Percentiles rank a stretch among this genome's conserved stretches.
These are phyloP conservation scores for Protoeuglena noctilucae DNA, from an alignment of 139 green algal genomes.

Conservation along the genomic window DNA sequence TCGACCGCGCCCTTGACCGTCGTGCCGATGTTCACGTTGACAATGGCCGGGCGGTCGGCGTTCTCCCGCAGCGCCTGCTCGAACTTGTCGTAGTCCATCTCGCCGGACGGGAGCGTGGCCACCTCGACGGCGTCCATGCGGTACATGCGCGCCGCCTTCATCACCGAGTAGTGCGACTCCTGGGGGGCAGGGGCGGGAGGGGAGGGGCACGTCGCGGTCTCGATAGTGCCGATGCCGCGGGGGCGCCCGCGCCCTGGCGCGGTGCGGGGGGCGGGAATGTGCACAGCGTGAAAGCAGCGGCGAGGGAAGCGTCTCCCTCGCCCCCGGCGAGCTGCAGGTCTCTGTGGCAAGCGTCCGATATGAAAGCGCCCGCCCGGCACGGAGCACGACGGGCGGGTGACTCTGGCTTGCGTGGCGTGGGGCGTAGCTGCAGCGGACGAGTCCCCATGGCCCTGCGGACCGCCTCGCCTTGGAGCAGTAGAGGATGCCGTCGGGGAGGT, in stretches of 20 bases:
- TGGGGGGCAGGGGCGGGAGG: no score
- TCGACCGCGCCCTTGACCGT: constrained; percentile 62
- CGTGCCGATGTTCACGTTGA: constrained; percentile 98
- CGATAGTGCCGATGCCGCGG: constrained; percentile 7
- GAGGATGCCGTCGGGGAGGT: constrained; percentile 70
- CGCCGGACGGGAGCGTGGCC: constrained; percentile 49
- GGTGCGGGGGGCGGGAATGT: no score
- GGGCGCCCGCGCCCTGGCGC: no score
- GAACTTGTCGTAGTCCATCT: constrained; percentile 88
- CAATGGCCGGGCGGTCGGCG: constrained; percentile 55
- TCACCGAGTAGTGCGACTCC: constrained; percentile 93
- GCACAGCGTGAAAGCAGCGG: no score
- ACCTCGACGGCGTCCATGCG: constrained; percentile 81
- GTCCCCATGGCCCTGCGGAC: no score
- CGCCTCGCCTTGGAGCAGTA: constrained; percentile 69
- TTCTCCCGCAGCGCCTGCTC: constrained; percentile 37
- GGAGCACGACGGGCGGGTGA: no score
- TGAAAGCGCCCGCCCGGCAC: no score
- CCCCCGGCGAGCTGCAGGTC: no score
- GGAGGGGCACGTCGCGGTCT: background rate
- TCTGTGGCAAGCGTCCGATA: no score
- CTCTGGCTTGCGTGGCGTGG: no score
- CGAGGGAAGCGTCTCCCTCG: no score
- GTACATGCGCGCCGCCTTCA: constrained; percentile 93
- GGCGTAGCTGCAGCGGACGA: no score